Base-by-base conservation (phyloP, 208 protist species). In the Lotmaria passim region DNA sequence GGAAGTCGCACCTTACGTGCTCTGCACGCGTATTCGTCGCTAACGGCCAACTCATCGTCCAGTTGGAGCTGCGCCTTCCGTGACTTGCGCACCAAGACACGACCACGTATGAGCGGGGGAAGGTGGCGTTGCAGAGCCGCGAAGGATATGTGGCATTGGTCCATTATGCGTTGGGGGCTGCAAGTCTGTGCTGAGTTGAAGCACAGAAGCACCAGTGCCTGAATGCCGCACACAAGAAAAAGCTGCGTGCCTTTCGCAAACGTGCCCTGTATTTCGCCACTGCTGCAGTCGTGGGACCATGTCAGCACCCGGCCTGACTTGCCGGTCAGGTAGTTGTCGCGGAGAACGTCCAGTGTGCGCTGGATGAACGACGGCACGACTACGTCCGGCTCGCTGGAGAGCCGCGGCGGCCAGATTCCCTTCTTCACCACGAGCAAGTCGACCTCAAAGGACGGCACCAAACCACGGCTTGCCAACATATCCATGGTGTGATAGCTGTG, bases 221-320 rank as follows among this genome's bases (percentile, higher is more conserved):
- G 93, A 17, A 86, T 52, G 12, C 80, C 87, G 11, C 81, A 89
- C 48, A 93, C 76, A 10, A 63, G 65, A 24, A 97, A 69, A 5
- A 78, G 67, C 30, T 85, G 75, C 11, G 71, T 39, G n/a, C 81
- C 80, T 28, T 85, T 78, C 11, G 70, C 59, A 69, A 94, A 93
- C 24, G 46, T 66, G 7, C 70, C 85, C 52, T 69, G 48, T 19
- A 96, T 53, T 50, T 90, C 87, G 7, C 83, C 89, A 58, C 74
- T 91, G 55, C 88, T 92, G 69, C 77, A 81, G 26, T 90, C 89
- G 73, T 94, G 87, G 2, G 85, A 89, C 91, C 93, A 97, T 5
- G 72, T 86, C 41, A 97, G 75, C 7, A 86, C 79, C 12, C 86
- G 78, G 26, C 79, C 77, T 2, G 58, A 74, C 41, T 89, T 93